Evolutionary conservation across 2,329 filamentous ascomycete species (phyloP), one percentile per base, ranked within the genome.

Genomic region (Aspergillus alliaceus): DNA sequence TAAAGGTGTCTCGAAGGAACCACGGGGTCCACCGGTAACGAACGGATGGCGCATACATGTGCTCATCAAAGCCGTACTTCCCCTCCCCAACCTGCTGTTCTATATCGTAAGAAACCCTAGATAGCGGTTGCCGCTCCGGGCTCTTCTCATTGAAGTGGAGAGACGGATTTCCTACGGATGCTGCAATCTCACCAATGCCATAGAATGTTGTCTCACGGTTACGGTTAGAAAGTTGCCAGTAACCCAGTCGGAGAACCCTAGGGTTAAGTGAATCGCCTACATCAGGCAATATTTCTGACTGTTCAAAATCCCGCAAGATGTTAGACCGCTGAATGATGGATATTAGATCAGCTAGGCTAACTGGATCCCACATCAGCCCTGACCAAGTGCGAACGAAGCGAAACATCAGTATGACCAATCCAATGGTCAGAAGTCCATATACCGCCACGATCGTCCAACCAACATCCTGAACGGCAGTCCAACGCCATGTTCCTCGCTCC

Each of bases 351-450:
- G 90, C 93, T 7, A 97, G 78, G 24, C 88, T 93, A 46, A 88
- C 82, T 2, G 91, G 84, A 69, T 96, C 91, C 93, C 93, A 97
- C 68, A 89, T 83, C 60, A 96, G 78, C 0, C 92, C 92, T 0
- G 91, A 96, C 65, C 81, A 82, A 29, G 83, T 80, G 22, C 80
- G 75, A 53, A 82, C 77, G 76, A 93, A 90, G 61, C 85, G 88
- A n/a, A 85, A 61, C 60, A 88, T 76, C 9, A 93, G 71, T 1
- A 85, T 73, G 11, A 84, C 54, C 2, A 86, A 67, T 1, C 87
- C 85, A 6, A 84, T 64, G 2, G 88, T 67, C 47, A 93, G 75
- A 4, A 91, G 72, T 32, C 88, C 73, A 74, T 96, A 97, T 1
- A 96, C 73, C 0, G 79, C 86, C 29, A 95, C 84, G 25, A 92